Evolutionary conservation across 495 filamentous ascomycete species (phyloP).

Genomic region (Cercophora samala): DNA sequence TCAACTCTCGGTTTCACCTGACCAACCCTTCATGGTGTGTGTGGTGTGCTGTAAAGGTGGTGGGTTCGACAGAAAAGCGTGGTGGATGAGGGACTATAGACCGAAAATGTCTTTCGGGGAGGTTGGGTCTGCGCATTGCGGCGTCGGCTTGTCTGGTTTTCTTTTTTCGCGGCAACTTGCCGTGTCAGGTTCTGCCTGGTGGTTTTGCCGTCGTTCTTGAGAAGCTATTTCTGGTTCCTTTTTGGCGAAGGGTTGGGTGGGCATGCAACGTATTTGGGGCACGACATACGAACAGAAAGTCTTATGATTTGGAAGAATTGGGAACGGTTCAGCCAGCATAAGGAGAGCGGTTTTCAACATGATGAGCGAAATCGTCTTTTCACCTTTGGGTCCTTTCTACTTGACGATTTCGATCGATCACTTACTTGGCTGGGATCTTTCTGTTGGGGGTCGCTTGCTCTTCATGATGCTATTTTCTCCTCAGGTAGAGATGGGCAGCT

Average conservation of each 20-base stretch:
- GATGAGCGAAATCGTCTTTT: background rate
- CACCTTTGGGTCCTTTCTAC: background rate
- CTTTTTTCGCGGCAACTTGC: background rate
- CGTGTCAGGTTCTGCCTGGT: conserved; percentile 1
- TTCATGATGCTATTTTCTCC: background rate
- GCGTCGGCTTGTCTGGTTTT: conserved; percentile 19
- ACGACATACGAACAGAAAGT: background rate
- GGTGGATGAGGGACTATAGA: conserved; percentile 3
- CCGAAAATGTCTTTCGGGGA: conserved; percentile 14
- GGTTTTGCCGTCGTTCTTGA: conserved; percentile 16
- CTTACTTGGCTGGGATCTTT: background rate
- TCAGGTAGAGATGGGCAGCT: background rate
- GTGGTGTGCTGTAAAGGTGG: background rate
- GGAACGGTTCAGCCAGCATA: background rate
- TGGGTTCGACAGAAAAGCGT: background rate
- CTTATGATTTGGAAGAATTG: background rate
- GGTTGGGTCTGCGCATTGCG: conserved; percentile 17
- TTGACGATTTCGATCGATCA: background rate
- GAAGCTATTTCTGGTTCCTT: conserved; percentile 9
- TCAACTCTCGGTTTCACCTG: background rate
- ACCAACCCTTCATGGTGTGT: background rate
- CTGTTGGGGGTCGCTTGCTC: background rate
- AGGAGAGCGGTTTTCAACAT: background rate
- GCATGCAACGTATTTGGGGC: background rate
- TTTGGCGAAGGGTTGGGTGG: conserved; percentile 1